Evolutionary conservation across 352 stramenopile species (phyloP).

Genomic region (Globisporangium emineosum): DNA sequence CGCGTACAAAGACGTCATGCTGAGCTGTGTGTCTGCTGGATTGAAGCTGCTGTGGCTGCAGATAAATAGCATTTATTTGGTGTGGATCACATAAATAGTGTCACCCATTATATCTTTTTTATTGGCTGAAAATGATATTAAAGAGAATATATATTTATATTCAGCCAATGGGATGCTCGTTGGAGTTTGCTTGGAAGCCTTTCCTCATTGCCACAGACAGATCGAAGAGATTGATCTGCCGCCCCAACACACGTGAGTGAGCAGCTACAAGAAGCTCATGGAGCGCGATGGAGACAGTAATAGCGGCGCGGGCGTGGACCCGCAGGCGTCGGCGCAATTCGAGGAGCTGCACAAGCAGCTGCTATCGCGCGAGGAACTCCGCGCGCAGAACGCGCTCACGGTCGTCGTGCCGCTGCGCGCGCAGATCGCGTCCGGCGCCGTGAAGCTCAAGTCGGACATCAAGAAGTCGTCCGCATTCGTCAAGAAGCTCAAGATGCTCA

Average conservation of each 20-base stretch:
- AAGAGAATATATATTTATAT: no score
- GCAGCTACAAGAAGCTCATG: slow-evolving; percentile 1
- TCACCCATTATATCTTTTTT: no score
- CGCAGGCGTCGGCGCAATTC: slow-evolving; percentile 29
- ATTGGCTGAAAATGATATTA: no score
- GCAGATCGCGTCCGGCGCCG: slow-evolving; percentile 79
- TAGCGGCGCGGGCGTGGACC: slow-evolving; percentile 8
- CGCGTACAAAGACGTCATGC: slow-evolving; percentile 69
- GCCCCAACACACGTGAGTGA: background rate
- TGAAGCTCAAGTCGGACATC: slow-evolving; percentile 96
- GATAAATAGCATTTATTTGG: no score
- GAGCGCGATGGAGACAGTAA: slow-evolving; percentile 2
- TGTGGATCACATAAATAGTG: no score
- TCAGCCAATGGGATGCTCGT: no score
- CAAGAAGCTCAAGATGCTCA: slow-evolving; percentile 92
- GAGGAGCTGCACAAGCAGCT: slow-evolving; percentile 41
- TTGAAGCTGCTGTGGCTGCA: no score
- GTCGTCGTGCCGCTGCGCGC: slow-evolving; percentile 56
- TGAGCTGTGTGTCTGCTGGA: no score
- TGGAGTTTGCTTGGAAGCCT: no score
- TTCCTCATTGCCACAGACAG: no score
- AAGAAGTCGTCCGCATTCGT: slow-evolving; percentile 98
- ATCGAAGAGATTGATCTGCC: no score
- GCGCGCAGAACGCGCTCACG: slow-evolving; percentile 48
- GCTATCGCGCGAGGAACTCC: slow-evolving; percentile 39